Percentiles rank a stretch among this genome's conserved stretches.
Evolutionary conservation across 1,284 basidiomycete species (phyloP).

Genomic region (Apiotrichum porosum): DNA sequence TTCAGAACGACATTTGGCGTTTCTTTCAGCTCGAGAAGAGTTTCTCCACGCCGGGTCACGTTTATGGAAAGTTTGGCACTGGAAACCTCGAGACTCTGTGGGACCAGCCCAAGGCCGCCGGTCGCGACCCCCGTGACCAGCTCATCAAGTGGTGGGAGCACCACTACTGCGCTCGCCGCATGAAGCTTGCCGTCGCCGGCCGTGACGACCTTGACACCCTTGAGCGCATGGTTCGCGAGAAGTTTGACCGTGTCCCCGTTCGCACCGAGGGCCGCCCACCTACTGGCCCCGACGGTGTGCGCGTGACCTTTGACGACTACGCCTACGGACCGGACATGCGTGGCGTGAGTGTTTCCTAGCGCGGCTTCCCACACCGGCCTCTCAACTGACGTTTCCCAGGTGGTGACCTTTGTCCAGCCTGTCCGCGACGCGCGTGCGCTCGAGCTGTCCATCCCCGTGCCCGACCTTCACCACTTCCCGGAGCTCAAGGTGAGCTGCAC

Average conservation of each 20-base stretch:
- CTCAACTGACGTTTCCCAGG: slow-evolving; percentile 57
- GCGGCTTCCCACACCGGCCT: no score
- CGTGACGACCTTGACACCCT: slow-evolving; percentile 59
- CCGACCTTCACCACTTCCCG: slow-evolving; percentile 76
- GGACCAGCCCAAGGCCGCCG: slow-evolving; percentile 54
- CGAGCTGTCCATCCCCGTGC: slow-evolving; percentile 83
- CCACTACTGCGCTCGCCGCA: slow-evolving; percentile 90
- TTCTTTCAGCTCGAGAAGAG: slow-evolving; percentile 94
- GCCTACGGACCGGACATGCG: slow-evolving; percentile 69
- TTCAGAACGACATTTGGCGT: slow-evolving; percentile 93
- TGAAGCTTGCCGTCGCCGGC: slow-evolving; percentile 86
- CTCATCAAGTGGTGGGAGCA: slow-evolving; percentile 91
- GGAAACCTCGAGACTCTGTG: slow-evolving; percentile 83
- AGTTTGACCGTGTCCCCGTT: slow-evolving; percentile 42
- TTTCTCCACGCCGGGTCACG: slow-evolving; percentile 72
- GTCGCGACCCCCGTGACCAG: slow-evolving; percentile 82
- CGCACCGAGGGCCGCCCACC: slow-evolving; percentile 32
- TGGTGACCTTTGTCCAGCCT: slow-evolving; percentile 78
- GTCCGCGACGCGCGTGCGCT: slow-evolving; percentile 84
- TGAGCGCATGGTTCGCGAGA: slow-evolving; percentile 43
- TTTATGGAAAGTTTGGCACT: slow-evolving; percentile 88
- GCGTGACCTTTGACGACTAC: slow-evolving; percentile 62
- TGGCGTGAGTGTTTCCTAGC: slow-evolving; percentile 57
- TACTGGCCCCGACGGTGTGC: slow-evolving; percentile 40
- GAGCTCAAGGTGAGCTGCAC: no score